Conservation (phyloP, 2,329 filamentous ascomycete genomes). For the Teratosphaeria viscida region DNA sequence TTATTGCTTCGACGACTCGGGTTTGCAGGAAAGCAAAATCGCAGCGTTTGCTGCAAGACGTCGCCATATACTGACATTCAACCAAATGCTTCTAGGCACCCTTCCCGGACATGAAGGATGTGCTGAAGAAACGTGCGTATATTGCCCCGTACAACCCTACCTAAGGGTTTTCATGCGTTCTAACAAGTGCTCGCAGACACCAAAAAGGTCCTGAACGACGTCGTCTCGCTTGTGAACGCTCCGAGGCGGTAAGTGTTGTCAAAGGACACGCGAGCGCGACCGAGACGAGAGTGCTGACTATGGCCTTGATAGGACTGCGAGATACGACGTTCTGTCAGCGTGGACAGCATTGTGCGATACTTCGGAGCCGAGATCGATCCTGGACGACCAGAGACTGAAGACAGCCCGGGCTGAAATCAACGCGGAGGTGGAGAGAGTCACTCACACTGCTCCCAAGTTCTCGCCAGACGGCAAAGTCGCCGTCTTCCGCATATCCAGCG, state of each 20-base stretch:
- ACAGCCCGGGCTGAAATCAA: conserved; percentile 50
- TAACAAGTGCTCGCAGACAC: conserved; percentile 31
- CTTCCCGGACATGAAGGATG: conserved; percentile 54
- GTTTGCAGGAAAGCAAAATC: too few species aligned
- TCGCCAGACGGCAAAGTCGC: conserved; percentile 52
- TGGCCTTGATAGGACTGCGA: neutral
- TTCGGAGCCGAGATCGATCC: conserved; percentile 40
- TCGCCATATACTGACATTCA: too few species aligned
- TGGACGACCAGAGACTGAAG: conserved; percentile 39
- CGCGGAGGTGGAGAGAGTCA: conserved; percentile 50
- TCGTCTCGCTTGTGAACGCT: conserved; percentile 55
- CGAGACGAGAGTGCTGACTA: conserved; percentile 40
- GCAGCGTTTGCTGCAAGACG: too few species aligned
- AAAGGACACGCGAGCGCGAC: conserved; percentile 34
- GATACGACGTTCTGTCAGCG: conserved; percentile 31
- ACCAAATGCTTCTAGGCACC: conserved; percentile 25
- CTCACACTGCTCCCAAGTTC: conserved; percentile 53
- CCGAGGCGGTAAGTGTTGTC: conserved; percentile 37
- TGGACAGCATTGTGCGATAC: conserved; percentile 50
- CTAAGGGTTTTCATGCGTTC: neutral
- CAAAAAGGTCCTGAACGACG: conserved; percentile 52
- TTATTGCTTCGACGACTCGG: too few species aligned
- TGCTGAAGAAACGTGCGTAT: conserved; percentile 42
- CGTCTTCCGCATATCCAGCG: conserved; percentile 50
- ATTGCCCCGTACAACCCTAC: neutral